phyloP scores from a whole-genome alignment of 192 early-diverging fungal genomes.

The Mortierella alpina region DNA sequence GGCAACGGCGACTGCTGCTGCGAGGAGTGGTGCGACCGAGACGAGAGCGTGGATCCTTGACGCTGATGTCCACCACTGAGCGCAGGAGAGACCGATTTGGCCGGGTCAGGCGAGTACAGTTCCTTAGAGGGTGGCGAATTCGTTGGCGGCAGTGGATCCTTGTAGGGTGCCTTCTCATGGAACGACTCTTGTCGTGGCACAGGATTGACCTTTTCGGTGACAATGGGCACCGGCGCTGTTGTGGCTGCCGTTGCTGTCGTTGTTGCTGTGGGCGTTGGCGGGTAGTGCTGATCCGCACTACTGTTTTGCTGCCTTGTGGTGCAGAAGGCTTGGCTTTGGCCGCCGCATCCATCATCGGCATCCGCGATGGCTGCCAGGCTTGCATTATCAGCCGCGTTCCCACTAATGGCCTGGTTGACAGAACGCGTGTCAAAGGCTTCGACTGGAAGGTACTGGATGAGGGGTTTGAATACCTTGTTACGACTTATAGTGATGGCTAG shows the following conservation, averaged over 20 bases:
- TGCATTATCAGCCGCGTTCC: not conserved
- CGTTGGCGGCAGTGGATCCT: slow-evolving; percentile 13
- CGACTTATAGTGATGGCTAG: slow-evolving; percentile 47
- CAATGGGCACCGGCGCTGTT: not conserved
- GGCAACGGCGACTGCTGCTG: slow-evolving; percentile 12
- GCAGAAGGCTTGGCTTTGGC: no score
- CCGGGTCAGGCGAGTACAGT: slow-evolving; percentile 1
- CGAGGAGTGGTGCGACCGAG: slow-evolving; percentile 7
- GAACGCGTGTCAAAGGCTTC: slow-evolving; percentile 19
- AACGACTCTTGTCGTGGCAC: slow-evolving; percentile 19
- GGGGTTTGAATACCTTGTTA: slow-evolving; percentile 50
- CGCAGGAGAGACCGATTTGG: not conserved
- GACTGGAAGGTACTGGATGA: slow-evolving; percentile 59
- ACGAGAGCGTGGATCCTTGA: not conserved
- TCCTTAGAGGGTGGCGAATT: slow-evolving; percentile 1
- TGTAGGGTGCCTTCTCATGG: slow-evolving; percentile 28
- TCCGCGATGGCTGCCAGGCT: not conserved
- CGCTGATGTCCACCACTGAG: not conserved
- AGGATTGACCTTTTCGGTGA: slow-evolving; percentile 10
- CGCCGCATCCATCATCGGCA: not conserved
- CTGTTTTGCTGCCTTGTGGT: no score
- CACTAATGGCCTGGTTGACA: not conserved
- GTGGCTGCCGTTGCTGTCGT: not conserved
- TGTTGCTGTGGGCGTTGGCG: not conserved
- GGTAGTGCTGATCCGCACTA: no score